Base-by-base conservation (phyloP, 306 rosid genomes). In the Rosa chinensis region DNA sequence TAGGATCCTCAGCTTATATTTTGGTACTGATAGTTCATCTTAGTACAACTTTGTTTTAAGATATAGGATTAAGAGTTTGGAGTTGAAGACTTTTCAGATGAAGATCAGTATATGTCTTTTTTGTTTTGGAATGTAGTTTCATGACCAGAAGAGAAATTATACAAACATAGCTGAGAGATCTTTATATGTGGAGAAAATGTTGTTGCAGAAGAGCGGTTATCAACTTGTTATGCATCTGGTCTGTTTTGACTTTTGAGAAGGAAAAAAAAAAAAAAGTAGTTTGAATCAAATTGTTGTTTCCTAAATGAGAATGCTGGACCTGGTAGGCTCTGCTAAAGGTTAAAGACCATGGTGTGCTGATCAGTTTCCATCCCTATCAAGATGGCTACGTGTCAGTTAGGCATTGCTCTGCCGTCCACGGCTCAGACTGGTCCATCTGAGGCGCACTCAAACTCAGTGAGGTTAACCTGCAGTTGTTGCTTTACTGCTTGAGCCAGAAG, bases 331-430 rank as follows among this genome's bases (percentile, higher is more conserved):
- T 58, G 70, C 55, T 74, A 20, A 17, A 9, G 32, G 20, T 66
- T 17, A 35, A 64, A 32, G n/a, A 14, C 42, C 43, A 6, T 63
- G 44, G 2, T 14, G 44, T 63, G 20, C 42, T 32, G 40, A 64
- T 64, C n/a, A 35, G 69, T 32, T 63, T 12, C 44, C 70, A 39
- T 62, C 73, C 35, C 59, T 28, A 2, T 72, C 81, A 72, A 43
- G 62, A 14, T 21, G 0, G 6, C n/a, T 79, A 11, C 69, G 47
- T 20, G 62, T 77, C 64, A 66, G 56, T 77, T 82, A 17, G 78
- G 75, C 70, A 82, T 70, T 82, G 44, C 42, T 40, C 42, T 71
- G 69, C 78, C 76, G 72, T 77, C 62, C 69, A 62, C 76, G 66
- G 70, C 69, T 76, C 49, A 75, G 32, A 72, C 52, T 62, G 35